phyloP scores from a whole-genome alignment of 1,284 basidiomycete species.

The Mycosarcoma mackinlayi region DNA sequence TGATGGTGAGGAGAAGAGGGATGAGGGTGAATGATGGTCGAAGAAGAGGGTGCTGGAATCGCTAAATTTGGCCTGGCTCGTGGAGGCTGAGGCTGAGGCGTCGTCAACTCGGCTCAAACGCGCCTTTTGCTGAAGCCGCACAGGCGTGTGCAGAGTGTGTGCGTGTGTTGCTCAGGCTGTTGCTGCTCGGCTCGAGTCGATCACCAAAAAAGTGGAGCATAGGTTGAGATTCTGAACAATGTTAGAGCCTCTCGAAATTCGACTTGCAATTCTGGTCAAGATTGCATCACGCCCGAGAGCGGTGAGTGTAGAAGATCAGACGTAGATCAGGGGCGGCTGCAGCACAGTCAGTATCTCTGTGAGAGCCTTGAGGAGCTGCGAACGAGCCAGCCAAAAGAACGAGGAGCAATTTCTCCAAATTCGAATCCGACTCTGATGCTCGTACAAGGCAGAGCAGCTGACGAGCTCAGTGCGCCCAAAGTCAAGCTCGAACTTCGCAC shows the following conservation, averaged over 20 bases:
- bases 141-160: neutral
- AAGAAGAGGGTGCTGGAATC: slow-evolving; percentile 1
- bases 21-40: neutral
- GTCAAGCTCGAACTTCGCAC: slow-evolving; percentile 18
- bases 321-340: slow-evolving; percentile 1
- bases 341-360: slow-evolving; percentile 1
- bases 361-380: neutral
- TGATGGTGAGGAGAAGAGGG: neutral
- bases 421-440: neutral
- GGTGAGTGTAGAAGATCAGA: no score
- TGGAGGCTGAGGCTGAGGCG: slow-evolving; percentile 34
- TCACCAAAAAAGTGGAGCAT: slow-evolving; percentile 41
- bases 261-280: neutral
- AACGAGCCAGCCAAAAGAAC: slow-evolving; percentile 5
- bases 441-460: neutral
- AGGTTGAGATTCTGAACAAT: neutral
- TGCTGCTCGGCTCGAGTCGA: slow-evolving; percentile 26
- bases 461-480: neutral
- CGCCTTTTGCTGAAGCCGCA: slow-evolving; percentile 3
- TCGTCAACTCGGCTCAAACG: slow-evolving; percentile 37
- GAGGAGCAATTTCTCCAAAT: neutral
- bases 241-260: neutral
- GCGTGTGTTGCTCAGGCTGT: neutral
- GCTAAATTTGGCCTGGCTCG: slow-evolving; percentile 6
- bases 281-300: neutral